These are phyloP conservation scores for Colletotrichum graminicola DNA, from an alignment of 2,329 filamentous ascomycete species.

Conservation along the genomic window DNA sequence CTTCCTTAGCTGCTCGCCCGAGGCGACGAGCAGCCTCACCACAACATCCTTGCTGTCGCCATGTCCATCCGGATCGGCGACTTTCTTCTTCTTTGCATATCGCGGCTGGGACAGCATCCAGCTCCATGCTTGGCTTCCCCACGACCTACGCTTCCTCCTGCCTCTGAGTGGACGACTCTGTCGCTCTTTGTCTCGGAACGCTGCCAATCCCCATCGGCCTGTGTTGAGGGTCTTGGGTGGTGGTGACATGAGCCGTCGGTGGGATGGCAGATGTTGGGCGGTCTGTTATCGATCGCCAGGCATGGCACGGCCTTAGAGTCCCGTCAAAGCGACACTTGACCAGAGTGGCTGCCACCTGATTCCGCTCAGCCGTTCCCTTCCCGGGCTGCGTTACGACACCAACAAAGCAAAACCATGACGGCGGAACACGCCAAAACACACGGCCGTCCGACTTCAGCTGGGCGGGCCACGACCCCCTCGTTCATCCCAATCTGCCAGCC, in stretches of 20 bases:
- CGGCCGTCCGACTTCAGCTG: constrained; percentile 9
- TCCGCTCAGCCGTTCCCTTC: constrained; percentile 28
- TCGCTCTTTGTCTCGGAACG: constrained; percentile 29
- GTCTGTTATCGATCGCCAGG: constrained; percentile 23
- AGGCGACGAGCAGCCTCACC: constrained; percentile 5
- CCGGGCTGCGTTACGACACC: constrained; percentile 13
- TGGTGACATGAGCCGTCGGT: neutral
- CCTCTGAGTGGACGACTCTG: constrained; percentile 16
- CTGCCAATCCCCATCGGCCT: constrained; percentile 26
- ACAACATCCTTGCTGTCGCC: constrained; percentile 16
- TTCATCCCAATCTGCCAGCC: neutral
- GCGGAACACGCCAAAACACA: constrained; percentile 21
- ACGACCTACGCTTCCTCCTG: constrained; percentile 12
- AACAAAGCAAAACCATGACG: constrained; percentile 32
- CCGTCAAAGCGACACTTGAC: constrained; percentile 10
- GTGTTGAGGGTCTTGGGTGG: constrained; percentile 22
- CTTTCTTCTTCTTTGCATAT: constrained; percentile 29
- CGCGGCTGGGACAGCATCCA: constrained; percentile 8
- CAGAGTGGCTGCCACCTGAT: constrained; percentile 17
- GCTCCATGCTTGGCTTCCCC: constrained; percentile 27
- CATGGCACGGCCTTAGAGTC: constrained; percentile 4
- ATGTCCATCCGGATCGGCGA: constrained; percentile 3
- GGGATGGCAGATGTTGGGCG: constrained; percentile 1
- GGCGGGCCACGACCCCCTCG: constrained; percentile 2
- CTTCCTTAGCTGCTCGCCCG: neutral